Conservation (phyloP, 176 grass and related monocot genomes). For the Ananas comosus region DNA sequence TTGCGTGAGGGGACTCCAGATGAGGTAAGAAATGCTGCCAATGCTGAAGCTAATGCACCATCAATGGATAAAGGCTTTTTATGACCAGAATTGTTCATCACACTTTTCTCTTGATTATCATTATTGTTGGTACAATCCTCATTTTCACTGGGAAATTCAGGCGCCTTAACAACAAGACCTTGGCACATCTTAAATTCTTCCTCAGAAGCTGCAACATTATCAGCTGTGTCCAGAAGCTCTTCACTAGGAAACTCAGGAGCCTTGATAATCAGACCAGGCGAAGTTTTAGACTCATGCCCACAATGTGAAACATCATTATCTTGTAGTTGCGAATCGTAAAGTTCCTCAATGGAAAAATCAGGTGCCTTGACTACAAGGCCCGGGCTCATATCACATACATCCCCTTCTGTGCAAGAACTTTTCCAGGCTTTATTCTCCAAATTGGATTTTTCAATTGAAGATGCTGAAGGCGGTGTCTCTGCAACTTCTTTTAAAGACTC, state of each 20-base stretch:
- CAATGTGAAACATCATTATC: background rate
- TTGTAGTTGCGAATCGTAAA: background rate
- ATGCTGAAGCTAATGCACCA: slow-evolving; percentile 62
- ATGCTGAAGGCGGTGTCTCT: slow-evolving; percentile 23
- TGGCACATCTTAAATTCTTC: slow-evolving; percentile 34
- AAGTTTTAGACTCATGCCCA: background rate
- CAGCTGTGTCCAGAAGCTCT: slow-evolving; percentile 6
- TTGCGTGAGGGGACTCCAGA: slow-evolving; percentile 19
- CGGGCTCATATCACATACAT: slow-evolving; percentile 14
- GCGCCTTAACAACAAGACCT: slow-evolving; percentile 41
- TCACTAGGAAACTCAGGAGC: slow-evolving; percentile 28
- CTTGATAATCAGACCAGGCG: background rate
- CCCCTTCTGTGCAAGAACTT: slow-evolving; percentile 15
- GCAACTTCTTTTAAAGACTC: slow-evolving; percentile 22
- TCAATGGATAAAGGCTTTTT: slow-evolving; percentile 49
- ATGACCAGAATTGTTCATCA: slow-evolving; percentile 8
- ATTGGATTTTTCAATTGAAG: slow-evolving; percentile 10
- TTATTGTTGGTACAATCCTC: slow-evolving; percentile 21
- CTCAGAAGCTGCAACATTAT: slow-evolving; percentile 23
- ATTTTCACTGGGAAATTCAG: slow-evolving; percentile 46
- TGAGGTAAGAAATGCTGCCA: slow-evolving; percentile 56
- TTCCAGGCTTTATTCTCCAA: slow-evolving; percentile 27
- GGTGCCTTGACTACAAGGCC: slow-evolving; percentile 32
- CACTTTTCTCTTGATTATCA: slow-evolving; percentile 23
- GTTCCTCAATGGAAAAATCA: slow-evolving; percentile 4